Evolutionary conservation across 495 filamentous ascomycete species (phyloP).

Genomic region (Parachaetomium inaequale): DNA sequence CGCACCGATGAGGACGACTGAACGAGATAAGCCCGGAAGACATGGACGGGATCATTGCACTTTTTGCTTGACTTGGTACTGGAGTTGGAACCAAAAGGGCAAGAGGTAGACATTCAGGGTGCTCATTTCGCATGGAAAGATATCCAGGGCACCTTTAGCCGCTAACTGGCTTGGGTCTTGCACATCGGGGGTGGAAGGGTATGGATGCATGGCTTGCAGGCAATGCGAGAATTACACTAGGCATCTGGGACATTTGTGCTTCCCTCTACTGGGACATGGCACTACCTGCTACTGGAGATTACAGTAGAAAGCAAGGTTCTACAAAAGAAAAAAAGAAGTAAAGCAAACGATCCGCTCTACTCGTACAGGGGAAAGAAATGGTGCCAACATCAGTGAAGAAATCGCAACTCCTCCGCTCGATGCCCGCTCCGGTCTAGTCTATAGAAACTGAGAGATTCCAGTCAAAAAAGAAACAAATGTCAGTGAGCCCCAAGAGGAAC

Average conservation of each 20-base stretch:
- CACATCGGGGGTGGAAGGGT: constrained; percentile 7
- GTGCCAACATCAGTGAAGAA: constrained; percentile 3
- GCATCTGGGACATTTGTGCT: not conserved
- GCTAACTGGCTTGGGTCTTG: constrained; percentile 13
- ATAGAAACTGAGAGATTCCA: not conserved
- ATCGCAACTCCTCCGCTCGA: constrained; percentile 3
- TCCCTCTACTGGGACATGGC: constrained; percentile 8
- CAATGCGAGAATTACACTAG: constrained; percentile 6
- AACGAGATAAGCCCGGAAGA: constrained; percentile 16
- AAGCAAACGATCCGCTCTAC: constrained; percentile 3
- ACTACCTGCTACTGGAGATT: not conserved
- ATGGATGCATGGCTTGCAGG: constrained; percentile 12
- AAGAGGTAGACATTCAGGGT: constrained; percentile 6
- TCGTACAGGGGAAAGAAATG: constrained; percentile 2
- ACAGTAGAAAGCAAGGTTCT: constrained; percentile 14
- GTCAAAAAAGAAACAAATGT: not conserved
- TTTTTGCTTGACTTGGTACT: constrained; percentile 20
- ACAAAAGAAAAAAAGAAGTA: constrained; percentile 11
- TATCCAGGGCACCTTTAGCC: constrained; percentile 16
- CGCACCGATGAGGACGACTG: constrained; percentile 50
- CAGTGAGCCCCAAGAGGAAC: not conserved
- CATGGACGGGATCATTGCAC: constrained; percentile 11
- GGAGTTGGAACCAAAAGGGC: constrained; percentile 23
- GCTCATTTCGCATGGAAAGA: constrained; percentile 15
- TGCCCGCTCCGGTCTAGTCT: constrained; percentile 15